Evolutionary conservation across 495 filamentous ascomycete genomes (phyloP).

Genomic region (Neurospora sp.): DNA sequence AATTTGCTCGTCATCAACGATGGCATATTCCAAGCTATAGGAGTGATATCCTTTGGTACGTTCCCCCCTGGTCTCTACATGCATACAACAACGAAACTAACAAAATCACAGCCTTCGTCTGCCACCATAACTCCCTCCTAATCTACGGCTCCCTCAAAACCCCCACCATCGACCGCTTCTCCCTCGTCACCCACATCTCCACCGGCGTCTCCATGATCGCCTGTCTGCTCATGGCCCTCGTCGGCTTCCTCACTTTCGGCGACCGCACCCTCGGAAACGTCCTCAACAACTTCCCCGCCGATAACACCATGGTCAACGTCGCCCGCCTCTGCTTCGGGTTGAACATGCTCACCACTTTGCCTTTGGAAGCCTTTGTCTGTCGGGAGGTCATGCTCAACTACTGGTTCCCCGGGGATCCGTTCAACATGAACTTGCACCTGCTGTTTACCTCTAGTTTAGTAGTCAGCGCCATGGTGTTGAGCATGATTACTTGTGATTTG

Average conservation of each 20-base stretch:
- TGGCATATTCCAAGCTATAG: conserved; percentile 90
- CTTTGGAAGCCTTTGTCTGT: conserved; percentile 94
- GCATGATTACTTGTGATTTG: conserved; percentile 81
- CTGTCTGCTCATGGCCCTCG: conserved; percentile 78
- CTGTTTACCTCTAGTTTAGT: conserved; percentile 76
- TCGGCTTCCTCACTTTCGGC: conserved; percentile 87
- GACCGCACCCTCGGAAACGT: conserved; percentile 89
- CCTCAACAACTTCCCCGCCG: conserved; percentile 88
- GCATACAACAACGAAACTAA: conserved; percentile 14
- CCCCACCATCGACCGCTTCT: conserved; percentile 89
- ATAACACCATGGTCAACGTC: conserved; percentile 87
- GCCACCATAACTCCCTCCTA: conserved; percentile 89
- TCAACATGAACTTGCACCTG: conserved; percentile 73
- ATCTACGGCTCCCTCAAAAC: conserved; percentile 94
- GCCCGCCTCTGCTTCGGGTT: conserved; percentile 90
- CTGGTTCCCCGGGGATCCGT: conserved; percentile 70
- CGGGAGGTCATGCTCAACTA: conserved; percentile 93
- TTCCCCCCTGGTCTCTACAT: not conserved
- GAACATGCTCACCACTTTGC: conserved; percentile 97
- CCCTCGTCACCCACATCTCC: conserved; percentile 83
- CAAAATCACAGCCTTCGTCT: conserved; percentile 61
- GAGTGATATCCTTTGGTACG: conserved; percentile 93
- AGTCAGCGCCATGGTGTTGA: conserved; percentile 63
- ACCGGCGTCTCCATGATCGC: conserved; percentile 81
- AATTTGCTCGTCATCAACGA: conserved; percentile 62